Evolutionary conservation across 208 protist species (phyloP).

Genomic region (Leishmania tropica): DNA sequence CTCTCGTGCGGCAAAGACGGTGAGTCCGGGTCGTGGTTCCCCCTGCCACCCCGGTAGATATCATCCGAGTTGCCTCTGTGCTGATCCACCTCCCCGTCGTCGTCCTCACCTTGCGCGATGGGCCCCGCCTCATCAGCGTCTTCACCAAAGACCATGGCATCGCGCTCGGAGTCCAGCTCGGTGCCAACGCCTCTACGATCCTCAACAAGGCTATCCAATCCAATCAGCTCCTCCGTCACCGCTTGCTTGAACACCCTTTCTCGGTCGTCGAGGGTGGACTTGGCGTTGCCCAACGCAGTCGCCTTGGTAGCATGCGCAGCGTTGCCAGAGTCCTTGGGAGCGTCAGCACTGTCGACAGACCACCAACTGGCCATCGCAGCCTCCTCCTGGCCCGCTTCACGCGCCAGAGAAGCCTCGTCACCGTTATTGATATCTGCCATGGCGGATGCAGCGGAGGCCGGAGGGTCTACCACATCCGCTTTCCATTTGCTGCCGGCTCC

Average conservation of each 20-base stretch:
- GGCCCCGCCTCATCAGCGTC: not conserved
- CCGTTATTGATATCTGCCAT: not conserved
- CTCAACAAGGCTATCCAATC: conserved; percentile 12
- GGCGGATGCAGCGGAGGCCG: not conserved
- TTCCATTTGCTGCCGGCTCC: not conserved
- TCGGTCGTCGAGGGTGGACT: not conserved
- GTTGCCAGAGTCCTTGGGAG: not conserved
- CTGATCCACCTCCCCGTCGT: not conserved
- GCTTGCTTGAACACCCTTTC: conserved; percentile 15
- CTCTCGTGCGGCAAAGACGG: not conserved
- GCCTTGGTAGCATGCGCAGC: not conserved
- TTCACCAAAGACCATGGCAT: not conserved
- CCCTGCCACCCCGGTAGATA: not conserved
- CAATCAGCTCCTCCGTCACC: conserved; percentile 31
- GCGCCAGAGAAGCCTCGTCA: not conserved
- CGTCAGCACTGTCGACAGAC: not conserved
- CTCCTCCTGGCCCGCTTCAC: not conserved
- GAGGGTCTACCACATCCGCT: not conserved
- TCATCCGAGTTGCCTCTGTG: not conserved
- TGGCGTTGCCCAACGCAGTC: not conserved
- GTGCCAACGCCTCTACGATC: not conserved
- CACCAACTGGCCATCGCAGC: not conserved
- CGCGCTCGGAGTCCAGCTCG: not conserved
- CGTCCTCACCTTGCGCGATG: not conserved
- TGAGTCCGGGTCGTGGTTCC: not conserved